Percentiles rank a stretch among this genome's conserved stretches.
Conservation (phyloP, 2,329 filamentous ascomycete genomes). For the Onygena corvina region DNA sequence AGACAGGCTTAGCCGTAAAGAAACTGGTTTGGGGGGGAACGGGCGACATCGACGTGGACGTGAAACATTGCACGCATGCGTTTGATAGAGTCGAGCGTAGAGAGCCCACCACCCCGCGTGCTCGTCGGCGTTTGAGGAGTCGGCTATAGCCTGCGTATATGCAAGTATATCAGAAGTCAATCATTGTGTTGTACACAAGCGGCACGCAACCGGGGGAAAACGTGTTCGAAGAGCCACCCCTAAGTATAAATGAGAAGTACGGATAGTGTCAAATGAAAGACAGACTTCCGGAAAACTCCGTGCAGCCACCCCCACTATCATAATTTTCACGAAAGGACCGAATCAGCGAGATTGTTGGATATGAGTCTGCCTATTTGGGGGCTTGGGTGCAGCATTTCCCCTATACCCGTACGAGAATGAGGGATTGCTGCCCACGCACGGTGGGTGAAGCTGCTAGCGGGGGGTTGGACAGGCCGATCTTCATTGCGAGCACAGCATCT, state of each 20-base stretch:
- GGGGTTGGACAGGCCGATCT: neutral
- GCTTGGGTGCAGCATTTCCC: neutral
- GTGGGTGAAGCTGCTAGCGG: neutral
- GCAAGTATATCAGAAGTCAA: slow-evolving; percentile 3
- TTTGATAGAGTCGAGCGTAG: too few relatives aligned
- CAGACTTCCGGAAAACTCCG: too few relatives aligned
- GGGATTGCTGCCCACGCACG: neutral
- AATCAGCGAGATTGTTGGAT: neutral
- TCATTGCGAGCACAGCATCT: neutral
- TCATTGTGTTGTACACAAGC: neutral
- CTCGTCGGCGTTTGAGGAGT: slow-evolving; percentile 2
- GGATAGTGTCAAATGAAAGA: too few relatives aligned
- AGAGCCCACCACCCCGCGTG: neutral
- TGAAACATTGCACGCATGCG: too few relatives aligned
- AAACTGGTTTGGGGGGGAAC: too few relatives aligned
- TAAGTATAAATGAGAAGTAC: too few relatives aligned
- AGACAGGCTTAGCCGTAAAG: too few relatives aligned
- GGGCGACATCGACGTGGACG: too few relatives aligned
- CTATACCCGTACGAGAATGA: neutral
- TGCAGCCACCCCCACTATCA: slow-evolving; percentile 4
- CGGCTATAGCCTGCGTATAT: neutral
- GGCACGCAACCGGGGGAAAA: neutral
- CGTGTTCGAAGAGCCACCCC: too few relatives aligned
- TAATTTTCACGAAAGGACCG: neutral
- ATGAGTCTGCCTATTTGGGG: too few relatives aligned